These are phyloP conservation scores for Mycena rosella DNA, from an alignment of 768 basidiomycete species.

Conservation along the genomic window DNA sequence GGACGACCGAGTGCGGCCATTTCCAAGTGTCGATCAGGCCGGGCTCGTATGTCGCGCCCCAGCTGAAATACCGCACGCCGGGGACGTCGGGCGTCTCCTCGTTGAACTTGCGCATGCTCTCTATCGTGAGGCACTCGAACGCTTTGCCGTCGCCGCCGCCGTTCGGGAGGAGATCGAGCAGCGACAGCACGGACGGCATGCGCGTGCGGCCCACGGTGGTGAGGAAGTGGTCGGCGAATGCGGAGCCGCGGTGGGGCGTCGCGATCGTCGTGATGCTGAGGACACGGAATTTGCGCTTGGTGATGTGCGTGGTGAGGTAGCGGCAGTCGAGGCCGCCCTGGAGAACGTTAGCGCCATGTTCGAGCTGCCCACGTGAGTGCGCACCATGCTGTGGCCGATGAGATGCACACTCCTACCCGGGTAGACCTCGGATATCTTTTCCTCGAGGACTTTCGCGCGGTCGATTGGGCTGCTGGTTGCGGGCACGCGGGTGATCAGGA, in stretches of 20 bases:
- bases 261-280: slow-evolving; percentile 94
- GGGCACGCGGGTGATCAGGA: slow-evolving; percentile 94
- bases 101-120: slow-evolving; percentile 92
- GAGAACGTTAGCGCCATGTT: slow-evolving; percentile 18
- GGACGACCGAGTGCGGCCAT: slow-evolving; percentile 84
- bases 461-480: slow-evolving; percentile 91
- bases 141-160: slow-evolving; percentile 96
- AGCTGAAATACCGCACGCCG: slow-evolving; percentile 91
- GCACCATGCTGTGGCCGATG: slow-evolving; percentile 86
- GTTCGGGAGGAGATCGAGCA: slow-evolving; percentile 88
- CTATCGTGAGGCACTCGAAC: slow-evolving; percentile 87
- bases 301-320: slow-evolving; percentile 85
- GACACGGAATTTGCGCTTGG: slow-evolving; percentile 81
- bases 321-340: slow-evolving; percentile 94
- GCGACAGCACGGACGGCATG: slow-evolving; percentile 76
- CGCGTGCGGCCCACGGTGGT: slow-evolving; percentile 74
- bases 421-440: slow-evolving; percentile 83
- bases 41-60: slow-evolving; percentile 93
- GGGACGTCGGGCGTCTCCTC: slow-evolving; percentile 83
- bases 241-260: slow-evolving; percentile 93
- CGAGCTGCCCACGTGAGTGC: slow-evolving; percentile 26
- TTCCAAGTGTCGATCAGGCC: slow-evolving; percentile 87
- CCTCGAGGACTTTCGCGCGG: slow-evolving; percentile 90
- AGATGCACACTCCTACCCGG: slow-evolving; percentile 90
- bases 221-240: slow-evolving; percentile 94